Evolutionary conservation across 306 rosid genomes (phyloP).

Genomic region (Vicia sativa): DNA sequence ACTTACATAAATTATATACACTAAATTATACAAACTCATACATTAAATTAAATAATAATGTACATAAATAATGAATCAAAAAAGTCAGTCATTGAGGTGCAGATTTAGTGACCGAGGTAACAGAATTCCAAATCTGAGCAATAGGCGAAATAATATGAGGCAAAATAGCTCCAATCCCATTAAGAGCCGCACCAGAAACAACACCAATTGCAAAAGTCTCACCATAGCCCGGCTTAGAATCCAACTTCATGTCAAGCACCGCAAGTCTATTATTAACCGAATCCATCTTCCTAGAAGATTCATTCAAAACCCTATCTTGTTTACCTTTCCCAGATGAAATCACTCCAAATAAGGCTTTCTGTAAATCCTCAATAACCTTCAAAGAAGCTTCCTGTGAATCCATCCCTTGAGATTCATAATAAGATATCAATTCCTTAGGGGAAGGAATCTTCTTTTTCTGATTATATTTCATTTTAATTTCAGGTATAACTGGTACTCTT

Average conservation of each 20-base stretch:
- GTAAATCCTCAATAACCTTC: slow-evolving; percentile 92
- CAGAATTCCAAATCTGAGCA: slow-evolving; percentile 70
- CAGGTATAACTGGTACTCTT: neutral
- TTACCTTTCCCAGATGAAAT: slow-evolving; percentile 71
- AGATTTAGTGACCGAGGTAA: slow-evolving; percentile 43
- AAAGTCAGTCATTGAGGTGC: slow-evolving; percentile 38
- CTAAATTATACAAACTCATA: no score
- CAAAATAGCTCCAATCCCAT: slow-evolving; percentile 52
- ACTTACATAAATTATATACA: no score
- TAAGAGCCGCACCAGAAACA: slow-evolving; percentile 69
- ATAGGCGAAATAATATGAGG: slow-evolving; percentile 66
- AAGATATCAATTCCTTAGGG: slow-evolving; percentile 68
- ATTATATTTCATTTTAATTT: neutral
- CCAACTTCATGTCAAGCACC: slow-evolving; percentile 72
- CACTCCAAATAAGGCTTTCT: slow-evolving; percentile 65
- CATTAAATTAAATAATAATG: neutral
- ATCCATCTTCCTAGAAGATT: slow-evolving; percentile 71
- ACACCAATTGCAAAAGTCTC: slow-evolving; percentile 69
- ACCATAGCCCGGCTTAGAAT: slow-evolving; percentile 78
- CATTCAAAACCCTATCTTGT: slow-evolving; percentile 55
- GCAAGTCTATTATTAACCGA: slow-evolving; percentile 52
- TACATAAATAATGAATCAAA: neutral
- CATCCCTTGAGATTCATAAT: slow-evolving; percentile 82
- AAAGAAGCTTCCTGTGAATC: slow-evolving; percentile 63
- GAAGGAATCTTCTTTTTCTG: slow-evolving; percentile 58